Evolutionary conservation across 352 stramenopile species (phyloP), one percentile per base, ranked within the genome.

Genomic region (Phytophthora colocasiae): DNA sequence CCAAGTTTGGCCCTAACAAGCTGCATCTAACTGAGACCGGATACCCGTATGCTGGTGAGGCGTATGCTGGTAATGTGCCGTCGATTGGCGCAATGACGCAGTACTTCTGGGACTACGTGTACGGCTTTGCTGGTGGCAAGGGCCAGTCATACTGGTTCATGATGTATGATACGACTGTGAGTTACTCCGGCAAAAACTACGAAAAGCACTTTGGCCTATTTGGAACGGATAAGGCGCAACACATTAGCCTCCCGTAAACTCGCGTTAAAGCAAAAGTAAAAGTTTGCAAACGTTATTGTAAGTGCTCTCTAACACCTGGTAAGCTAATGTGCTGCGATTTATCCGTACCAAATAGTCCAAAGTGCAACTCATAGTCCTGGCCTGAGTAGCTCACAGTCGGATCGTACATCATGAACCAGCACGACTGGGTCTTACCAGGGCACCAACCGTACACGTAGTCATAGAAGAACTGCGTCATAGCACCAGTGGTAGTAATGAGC

Each of bases 361-460:
- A 90, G 66, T 79, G 71, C 51, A 73, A 84, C 54, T 90, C 81
- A 69, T 78, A 84, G 15, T 84, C 68, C 4, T 38, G 45, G 19
- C 74, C 71, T 11, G 58, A 59, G 77, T 85, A 83, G 54, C 74
- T 77, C 45, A 71, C 52, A 27, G 55, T 81, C 46, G 68, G 71
- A 55, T 88, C 79, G 67, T 83, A 88, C 74, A 87, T 82, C 75
- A 87, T 84, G 73, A 87, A 87, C 63, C 68, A 87, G 75, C 79
- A 87, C 43, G 77, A 72, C 43, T 72, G 63, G 29, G 40, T 50
- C 38, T 59, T 64, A 27, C 64, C 62, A 2, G 46, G 29, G 46
- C 38, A 65, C 54, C 55, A 70, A 22, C 75, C 80, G 26, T 69
- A 63, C 15, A 59, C 58, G 54, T 79, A 87, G 69, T 84, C 75